A percentile compares a stretch with the other conserved stretches of the same genome.
These are phyloP conservation scores for Kurtzmaniella fragi DNA, from an alignment of 805 yeast genomes.

Conservation along the genomic window DNA sequence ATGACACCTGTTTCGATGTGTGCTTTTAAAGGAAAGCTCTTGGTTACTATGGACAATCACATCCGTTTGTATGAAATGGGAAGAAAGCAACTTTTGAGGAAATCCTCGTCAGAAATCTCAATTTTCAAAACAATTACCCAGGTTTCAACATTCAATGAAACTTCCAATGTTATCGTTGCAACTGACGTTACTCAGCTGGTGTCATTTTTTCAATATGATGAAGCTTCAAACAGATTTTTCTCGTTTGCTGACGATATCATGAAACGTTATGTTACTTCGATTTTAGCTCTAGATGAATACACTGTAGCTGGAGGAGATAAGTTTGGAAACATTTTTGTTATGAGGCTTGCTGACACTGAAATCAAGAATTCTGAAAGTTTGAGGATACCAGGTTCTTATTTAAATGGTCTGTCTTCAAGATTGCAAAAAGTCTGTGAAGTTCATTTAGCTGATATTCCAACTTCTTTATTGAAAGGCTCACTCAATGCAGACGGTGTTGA, in stretches of 20 bases:
- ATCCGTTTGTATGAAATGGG: slow-evolving; percentile 72
- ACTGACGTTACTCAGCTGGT: slow-evolving; percentile 73
- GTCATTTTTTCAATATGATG: slow-evolving; percentile 49
- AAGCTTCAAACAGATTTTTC: slow-evolving; percentile 43
- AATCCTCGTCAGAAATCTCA: slow-evolving; percentile 47
- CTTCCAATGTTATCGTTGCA: slow-evolving; percentile 52
- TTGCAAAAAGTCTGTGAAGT: slow-evolving; percentile 51
- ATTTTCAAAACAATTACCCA: slow-evolving; percentile 45
- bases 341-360: slow-evolving; percentile 52
- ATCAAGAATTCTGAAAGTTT: slow-evolving; percentile 44
- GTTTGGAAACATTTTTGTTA: slow-evolving; percentile 72
- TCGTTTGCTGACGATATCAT: slow-evolving; percentile 68
- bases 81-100: slow-evolving; percentile 68
- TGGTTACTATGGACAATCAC: slow-evolving; percentile 51
- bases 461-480: slow-evolving; percentile 50
- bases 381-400: slow-evolving; percentile 23
- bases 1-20: slow-evolving; percentile 43
- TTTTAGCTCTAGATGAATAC: slow-evolving; percentile 61
- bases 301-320: slow-evolving; percentile 83
- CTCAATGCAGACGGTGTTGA: slow-evolving; percentile 61
- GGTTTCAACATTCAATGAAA: slow-evolving; percentile 42
- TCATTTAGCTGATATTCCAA: slow-evolving; percentile 66
- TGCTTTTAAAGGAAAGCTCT: slow-evolving; percentile 50
- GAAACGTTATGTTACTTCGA: slow-evolving; percentile 59
- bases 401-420: slow-evolving; percentile 52